Evolutionary conservation across 129 eudicot genomes (phyloP).

Genomic region (Apium graveolens): DNA sequence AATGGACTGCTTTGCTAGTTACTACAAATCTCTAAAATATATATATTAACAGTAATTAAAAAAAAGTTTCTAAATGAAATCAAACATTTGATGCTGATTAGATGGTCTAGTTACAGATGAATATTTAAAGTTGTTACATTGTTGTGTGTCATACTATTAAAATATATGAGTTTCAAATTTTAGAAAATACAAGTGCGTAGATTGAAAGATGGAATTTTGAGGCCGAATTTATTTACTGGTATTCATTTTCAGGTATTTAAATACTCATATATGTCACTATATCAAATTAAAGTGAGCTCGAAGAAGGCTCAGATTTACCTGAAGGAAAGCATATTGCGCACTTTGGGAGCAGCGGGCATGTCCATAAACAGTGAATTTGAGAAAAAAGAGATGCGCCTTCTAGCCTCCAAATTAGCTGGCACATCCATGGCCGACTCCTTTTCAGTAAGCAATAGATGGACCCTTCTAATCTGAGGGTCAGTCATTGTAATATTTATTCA

Average conservation of each 20-base stretch:
- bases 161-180: not conserved
- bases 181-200: not conserved
- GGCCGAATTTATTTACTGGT: not conserved
- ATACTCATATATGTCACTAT: not conserved
- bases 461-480: constrained; percentile 56
- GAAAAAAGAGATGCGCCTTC: constrained; percentile 82
- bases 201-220: not conserved
- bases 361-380: constrained; percentile 95
- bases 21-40: not conserved
- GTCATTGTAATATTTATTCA: not conserved
- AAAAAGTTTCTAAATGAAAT: not conserved
- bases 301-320: constrained; percentile 43
- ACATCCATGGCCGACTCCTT: constrained; percentile 96
- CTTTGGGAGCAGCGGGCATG: constrained; percentile 90
- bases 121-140: not conserved
- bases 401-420: constrained; percentile 82
- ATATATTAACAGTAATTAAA: not conserved
- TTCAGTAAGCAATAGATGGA: constrained; percentile 78
- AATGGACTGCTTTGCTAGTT: not conserved
- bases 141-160: not conserved
- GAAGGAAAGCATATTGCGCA: constrained; percentile 90
- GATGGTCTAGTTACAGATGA: not conserved
- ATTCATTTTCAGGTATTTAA: not conserved
- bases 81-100: not conserved
- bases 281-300: not conserved